Percentiles rank a stretch among this genome's conserved stretches.
Evolutionary conservation across 1,284 basidiomycete genomes (phyloP).

Genomic region (Naganishia sp.): DNA sequence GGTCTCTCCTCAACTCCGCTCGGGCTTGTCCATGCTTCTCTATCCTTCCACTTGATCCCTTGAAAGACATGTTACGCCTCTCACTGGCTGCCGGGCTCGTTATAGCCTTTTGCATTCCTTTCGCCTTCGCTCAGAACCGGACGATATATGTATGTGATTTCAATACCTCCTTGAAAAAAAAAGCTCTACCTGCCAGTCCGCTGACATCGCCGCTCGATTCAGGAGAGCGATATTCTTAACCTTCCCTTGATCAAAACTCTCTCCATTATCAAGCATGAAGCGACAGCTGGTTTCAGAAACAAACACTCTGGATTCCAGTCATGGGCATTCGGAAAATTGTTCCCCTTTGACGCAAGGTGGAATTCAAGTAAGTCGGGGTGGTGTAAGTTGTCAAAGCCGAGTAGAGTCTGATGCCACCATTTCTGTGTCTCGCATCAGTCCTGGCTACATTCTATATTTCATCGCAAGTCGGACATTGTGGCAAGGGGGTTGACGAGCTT

Average conservation of each 20-base stretch:
- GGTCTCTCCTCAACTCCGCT: too few relatives aligned
- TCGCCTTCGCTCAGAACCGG: conserved; percentile 13
- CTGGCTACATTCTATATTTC: conserved; percentile 90
- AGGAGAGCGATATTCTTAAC: conserved; percentile 27
- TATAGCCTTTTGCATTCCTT: conserved; percentile 12
- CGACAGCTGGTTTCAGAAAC: not conserved
- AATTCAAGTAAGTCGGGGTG: conserved; percentile 27
- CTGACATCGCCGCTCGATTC: not conserved
- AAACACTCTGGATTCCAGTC: conserved; percentile 25
- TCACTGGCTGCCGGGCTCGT: not conserved
- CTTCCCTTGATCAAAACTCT: conserved; percentile 15
- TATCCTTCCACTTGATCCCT: too few relatives aligned
- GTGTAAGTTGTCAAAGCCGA: too few relatives aligned
- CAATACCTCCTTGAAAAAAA: not conserved
- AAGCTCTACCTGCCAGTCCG: not conserved
- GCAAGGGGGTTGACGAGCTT: conserved; percentile 2
- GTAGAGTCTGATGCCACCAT: too few relatives aligned
- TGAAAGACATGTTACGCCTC: conserved; percentile 2
- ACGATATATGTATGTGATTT: conserved; percentile 16
- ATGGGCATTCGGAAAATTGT: conserved; percentile 32
- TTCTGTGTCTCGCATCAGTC: conserved; percentile 44
- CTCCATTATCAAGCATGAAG: conserved; percentile 22
- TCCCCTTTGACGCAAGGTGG: conserved; percentile 34
- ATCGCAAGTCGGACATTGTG: conserved; percentile 64
- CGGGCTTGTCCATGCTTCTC: too few relatives aligned